Evolutionary conservation across 1,284 basidiomycete genomes (phyloP).

Genomic region (Rhizopogon parksii): DNA sequence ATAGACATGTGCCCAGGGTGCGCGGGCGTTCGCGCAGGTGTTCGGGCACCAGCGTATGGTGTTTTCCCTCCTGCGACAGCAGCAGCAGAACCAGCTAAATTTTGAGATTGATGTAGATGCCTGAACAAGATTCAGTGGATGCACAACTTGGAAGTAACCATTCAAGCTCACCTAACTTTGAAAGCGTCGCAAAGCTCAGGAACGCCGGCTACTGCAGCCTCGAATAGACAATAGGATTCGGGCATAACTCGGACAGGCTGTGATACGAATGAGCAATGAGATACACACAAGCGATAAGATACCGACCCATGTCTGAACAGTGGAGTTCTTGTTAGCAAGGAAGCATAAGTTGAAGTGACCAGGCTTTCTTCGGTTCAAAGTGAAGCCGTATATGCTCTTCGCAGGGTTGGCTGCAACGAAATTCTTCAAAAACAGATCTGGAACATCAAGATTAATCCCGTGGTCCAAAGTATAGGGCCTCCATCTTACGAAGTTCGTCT

Average conservation of each 20-base stretch:
- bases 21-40: constrained; percentile 67
- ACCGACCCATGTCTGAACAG: constrained; percentile 87
- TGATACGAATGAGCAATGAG: constrained; percentile 9
- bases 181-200: constrained; percentile 92
- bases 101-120: constrained; percentile 77
- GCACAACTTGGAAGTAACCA: constrained; percentile 10
- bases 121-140: constrained; percentile 29
- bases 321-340: constrained; percentile 84
- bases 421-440: constrained; percentile 86
- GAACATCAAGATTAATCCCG: neutral
- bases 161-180: constrained; percentile 68
- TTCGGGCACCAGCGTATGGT: constrained; percentile 65
- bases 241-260: constrained; percentile 87
- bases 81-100: constrained; percentile 42
- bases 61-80: constrained; percentile 63
- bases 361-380: constrained; percentile 82
- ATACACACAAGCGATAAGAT: constrained; percentile 1
- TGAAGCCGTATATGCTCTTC: constrained; percentile 94
- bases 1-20: constrained; percentile 69
- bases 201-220: constrained; percentile 83
- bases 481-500: constrained; percentile 78
- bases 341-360: constrained; percentile 95
- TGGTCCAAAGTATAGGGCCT: constrained; percentile 2
- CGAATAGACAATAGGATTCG: constrained; percentile 85
- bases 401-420: constrained; percentile 90